Evolutionary conservation across 1,284 basidiomycete genomes (phyloP).

Genomic region (Moniliophthora roreri): DNA sequence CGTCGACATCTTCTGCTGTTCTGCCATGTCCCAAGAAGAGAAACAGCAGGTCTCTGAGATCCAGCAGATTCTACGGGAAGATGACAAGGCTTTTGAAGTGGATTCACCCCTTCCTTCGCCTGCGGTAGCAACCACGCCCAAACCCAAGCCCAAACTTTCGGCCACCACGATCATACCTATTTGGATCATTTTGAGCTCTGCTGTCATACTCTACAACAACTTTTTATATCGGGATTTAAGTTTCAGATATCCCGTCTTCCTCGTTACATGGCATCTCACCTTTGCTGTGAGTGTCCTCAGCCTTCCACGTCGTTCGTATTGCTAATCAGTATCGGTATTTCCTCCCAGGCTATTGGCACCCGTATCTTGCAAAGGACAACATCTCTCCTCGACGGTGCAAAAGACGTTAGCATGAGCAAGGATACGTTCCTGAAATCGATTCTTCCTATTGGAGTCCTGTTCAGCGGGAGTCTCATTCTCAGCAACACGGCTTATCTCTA

Average conservation of each 20-base stretch:
- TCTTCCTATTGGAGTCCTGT: constrained; percentile 90
- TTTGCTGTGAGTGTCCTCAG: constrained; percentile 65
- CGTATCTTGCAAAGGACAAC: constrained; percentile 89
- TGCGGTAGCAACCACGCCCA: constrained; percentile 42
- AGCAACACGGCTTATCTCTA: constrained; percentile 95
- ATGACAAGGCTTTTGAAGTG: constrained; percentile 7
- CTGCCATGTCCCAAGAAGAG: not conserved
- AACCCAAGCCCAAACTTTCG: constrained; percentile 50
- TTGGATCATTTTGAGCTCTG: constrained; percentile 89
- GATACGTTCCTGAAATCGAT: constrained; percentile 87
- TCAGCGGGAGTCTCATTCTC: constrained; percentile 89
- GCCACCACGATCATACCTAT: constrained; percentile 76
- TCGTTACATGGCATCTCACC: constrained; percentile 84
- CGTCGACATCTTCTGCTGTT: too few relatives aligned
- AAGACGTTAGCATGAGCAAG: constrained; percentile 84
- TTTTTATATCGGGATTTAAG: constrained; percentile 82
- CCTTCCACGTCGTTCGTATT: not conserved
- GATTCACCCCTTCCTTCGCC: constrained; percentile 50
- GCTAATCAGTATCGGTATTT: not conserved
- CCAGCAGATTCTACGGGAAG: not conserved
- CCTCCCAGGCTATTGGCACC: constrained; percentile 78
- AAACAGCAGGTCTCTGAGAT: not conserved
- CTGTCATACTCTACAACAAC: constrained; percentile 98
- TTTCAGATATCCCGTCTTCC: constrained; percentile 87
- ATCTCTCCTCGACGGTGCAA: constrained; percentile 83